Percentiles rank a stretch among this genome's conserved stretches.
These are phyloP conservation scores for Arxiozyma telluris DNA, from an alignment of 1,139 yeast genomes.

Conservation along the genomic window DNA sequence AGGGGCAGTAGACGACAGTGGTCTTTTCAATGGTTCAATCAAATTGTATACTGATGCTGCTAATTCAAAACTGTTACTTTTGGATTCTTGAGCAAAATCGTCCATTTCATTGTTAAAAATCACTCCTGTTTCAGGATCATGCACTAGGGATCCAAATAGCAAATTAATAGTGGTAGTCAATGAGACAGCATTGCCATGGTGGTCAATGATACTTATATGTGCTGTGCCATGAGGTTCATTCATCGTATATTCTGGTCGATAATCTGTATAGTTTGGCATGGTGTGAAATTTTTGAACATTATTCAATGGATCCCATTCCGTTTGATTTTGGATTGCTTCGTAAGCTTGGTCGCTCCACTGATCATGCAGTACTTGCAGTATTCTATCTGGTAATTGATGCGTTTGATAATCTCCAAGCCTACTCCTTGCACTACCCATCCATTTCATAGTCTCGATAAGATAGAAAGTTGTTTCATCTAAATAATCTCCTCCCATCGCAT, in stretches of 20 bases:
- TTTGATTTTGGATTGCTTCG: constrained; percentile 39
- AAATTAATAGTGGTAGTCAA: constrained; percentile 89
- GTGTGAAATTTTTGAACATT: constrained; percentile 35
- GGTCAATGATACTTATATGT: constrained; percentile 71
- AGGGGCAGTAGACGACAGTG: constrained; percentile 78
- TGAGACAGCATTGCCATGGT: constrained; percentile 60
- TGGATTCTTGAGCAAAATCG: constrained; percentile 73
- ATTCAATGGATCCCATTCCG: not conserved
- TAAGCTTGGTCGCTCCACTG: constrained; percentile 52
- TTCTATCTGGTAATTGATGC: constrained; percentile 23
- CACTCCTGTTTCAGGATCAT: constrained; percentile 75
- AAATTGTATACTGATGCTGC: constrained; percentile 75
- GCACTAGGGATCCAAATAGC: constrained; percentile 71
- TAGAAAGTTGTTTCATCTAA: constrained; percentile 49
- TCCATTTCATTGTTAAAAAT: constrained; percentile 90
- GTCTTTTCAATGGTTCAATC: constrained; percentile 67
- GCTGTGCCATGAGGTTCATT: constrained; percentile 83
- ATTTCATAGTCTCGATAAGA: constrained; percentile 79
- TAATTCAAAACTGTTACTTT: constrained; percentile 67
- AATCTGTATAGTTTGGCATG: constrained; percentile 53
- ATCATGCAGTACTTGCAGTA: constrained; percentile 32
- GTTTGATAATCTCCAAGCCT: constrained; percentile 59
- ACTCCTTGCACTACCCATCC: constrained; percentile 82
- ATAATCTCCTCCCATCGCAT: constrained; percentile 37
- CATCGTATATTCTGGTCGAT: constrained; percentile 68